These are phyloP conservation scores for Microbotryomycetes sp. DNA, from an alignment of 1,284 basidiomycete genomes.

Conservation along the genomic window DNA sequence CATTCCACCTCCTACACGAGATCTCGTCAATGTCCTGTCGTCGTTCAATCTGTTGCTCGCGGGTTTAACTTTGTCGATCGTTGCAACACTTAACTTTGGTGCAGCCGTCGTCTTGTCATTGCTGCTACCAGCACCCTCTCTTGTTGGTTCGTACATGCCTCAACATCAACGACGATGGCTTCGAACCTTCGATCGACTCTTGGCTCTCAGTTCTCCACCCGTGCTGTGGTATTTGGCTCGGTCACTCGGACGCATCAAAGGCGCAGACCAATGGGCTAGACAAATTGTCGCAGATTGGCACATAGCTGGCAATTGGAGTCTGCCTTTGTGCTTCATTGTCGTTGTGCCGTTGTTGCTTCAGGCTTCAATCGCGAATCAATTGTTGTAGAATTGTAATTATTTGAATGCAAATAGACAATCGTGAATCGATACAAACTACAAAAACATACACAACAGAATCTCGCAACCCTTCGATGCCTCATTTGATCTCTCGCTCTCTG, in stretches of 20 bases:
- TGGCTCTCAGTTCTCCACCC: constrained; percentile 3
- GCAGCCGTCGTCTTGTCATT: constrained; percentile 28
- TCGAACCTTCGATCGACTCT: constrained; percentile 21
- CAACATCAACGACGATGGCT: too few species aligned
- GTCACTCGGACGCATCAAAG: neutral
- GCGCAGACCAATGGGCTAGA: constrained; percentile 13
- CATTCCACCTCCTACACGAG: constrained; percentile 37
- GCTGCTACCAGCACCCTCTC: constrained; percentile 25
- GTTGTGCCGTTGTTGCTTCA: constrained; percentile 39
- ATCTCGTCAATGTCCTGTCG: constrained; percentile 48
- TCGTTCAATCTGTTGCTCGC: constrained; percentile 66
- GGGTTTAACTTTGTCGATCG: constrained; percentile 74
- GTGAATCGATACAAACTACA: neutral
- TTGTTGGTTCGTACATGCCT: neutral
- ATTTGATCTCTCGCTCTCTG: neutral
- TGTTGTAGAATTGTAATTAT: constrained; percentile 4
- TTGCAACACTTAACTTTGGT: constrained; percentile 66
- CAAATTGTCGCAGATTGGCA: constrained; percentile 39
- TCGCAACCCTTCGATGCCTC: too few species aligned
- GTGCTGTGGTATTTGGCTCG: constrained; percentile 6
- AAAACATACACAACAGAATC: too few species aligned
- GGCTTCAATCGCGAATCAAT: neutral
- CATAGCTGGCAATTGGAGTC: constrained; percentile 41
- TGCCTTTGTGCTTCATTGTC: constrained; percentile 38
- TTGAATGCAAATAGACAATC: neutral